Base-by-base conservation (phyloP, 768 basidiomycete species). In the Boletus barrowsii region DNA sequence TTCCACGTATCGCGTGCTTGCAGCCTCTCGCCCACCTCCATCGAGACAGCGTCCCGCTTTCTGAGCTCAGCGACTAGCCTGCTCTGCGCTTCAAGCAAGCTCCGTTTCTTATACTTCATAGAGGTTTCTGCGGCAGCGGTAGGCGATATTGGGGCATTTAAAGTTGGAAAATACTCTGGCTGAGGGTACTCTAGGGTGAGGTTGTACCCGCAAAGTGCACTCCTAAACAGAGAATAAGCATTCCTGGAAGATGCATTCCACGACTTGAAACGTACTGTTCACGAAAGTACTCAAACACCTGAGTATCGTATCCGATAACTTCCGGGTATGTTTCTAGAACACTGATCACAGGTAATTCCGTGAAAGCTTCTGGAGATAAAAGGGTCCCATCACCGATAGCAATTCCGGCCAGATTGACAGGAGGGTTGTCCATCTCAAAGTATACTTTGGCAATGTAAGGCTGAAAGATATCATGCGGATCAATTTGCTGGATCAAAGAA, bases 361-460 rank as follows among this genome's bases (percentile, higher is more conserved):
- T 73, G 51, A 79, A 83, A 1, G 78, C 76, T 42, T 73, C 73
- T 35, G 62, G 68, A n/a, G 78, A 74, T 2, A 78, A 71, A n/a
- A 87, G 72, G 9, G 81, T 69, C 5, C 83, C 86, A 66, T 89
- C 82, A 3, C 88, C 88, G 44, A 90, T 87, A 15, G 78, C 82
- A 51, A 90, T 79, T 63, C 82, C 83, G 1, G 78, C 72, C n/a
- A 90, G 74, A 9, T 79, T 81, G 17, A 89, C 84, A 0, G 88
- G 87, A 15, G 87, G 84, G 32, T 79, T 77, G 1, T 73, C 54
- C 70, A 80, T 75, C 40, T 71, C 74, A 60, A 90, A 86, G 64
- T 87, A 84, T 7, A 83, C 71, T 68, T 88, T 87, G 57, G 84
- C 74, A 59, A 90, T 89, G 63, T 89, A 88, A 3, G 87, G 87